phyloP scores from a whole-genome alignment of 2,329 filamentous ascomycete genomes.

The Penicillium crustosum region DNA sequence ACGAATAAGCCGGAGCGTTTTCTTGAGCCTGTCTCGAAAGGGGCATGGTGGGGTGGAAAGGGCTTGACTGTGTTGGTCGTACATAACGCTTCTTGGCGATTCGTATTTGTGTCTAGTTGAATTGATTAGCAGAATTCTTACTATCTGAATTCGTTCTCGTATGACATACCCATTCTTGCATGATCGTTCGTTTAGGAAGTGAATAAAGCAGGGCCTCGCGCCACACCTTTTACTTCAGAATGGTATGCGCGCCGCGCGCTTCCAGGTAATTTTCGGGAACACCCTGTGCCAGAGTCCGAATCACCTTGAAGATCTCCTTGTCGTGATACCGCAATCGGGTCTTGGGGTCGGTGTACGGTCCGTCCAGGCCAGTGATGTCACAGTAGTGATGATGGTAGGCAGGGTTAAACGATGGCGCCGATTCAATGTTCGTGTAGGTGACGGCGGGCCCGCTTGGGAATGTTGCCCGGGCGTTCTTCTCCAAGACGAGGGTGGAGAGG shows the following conservation, averaged over 20 bases:
- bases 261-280: slow-evolving; percentile 86
- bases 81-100: slow-evolving; percentile 53
- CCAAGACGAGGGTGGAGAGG: slow-evolving; percentile 81
- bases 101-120: slow-evolving; percentile 6
- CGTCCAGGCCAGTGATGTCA: slow-evolving; percentile 90
- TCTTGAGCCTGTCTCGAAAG: slow-evolving; percentile 81
- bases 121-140: background rate
- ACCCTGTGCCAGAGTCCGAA: slow-evolving; percentile 77
- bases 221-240: slow-evolving; percentile 66
- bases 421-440: slow-evolving; percentile 96
- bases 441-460: slow-evolving; percentile 64
- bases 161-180: background rate
- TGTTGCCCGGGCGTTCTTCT: slow-evolving; percentile 63
- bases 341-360: slow-evolving; percentile 92
- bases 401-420: slow-evolving; percentile 77
- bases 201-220: background rate
- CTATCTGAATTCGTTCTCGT: no score
- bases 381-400: slow-evolving; percentile 87
- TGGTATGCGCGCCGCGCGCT: slow-evolving; percentile 84
- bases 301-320: slow-evolving; percentile 82
- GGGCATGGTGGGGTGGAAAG: slow-evolving; percentile 76
- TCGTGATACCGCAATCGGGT: slow-evolving; percentile 90
- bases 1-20: slow-evolving; percentile 99
- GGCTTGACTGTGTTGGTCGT: slow-evolving; percentile 93
- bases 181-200: background rate